Evolutionary conservation across 2,329 filamentous ascomycete genomes (phyloP).

Genomic region (Arthrobotrys pseudoclavata): DNA sequence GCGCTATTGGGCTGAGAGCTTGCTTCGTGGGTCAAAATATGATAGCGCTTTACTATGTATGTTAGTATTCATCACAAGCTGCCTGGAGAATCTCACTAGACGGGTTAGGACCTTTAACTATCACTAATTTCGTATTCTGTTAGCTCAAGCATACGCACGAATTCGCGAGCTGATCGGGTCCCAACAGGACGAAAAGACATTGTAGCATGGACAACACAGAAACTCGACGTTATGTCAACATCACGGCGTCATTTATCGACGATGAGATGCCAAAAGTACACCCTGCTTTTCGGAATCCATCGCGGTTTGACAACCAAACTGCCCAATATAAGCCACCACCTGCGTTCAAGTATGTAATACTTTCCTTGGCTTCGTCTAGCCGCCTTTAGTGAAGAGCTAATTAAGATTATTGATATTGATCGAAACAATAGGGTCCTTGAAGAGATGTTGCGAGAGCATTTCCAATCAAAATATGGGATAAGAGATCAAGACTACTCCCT

Average conservation of each 20-base stretch:
- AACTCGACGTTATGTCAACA: not conserved
- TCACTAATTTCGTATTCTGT: not conserved
- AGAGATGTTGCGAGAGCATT: not conserved
- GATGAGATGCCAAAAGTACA: constrained; percentile 22
- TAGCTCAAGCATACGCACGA: not conserved
- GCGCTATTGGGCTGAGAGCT: not conserved
- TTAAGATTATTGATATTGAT: not conserved
- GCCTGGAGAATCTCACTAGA: not conserved
- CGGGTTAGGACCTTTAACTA: not conserved
- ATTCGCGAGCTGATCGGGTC: too few species aligned
- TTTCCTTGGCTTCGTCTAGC: not conserved
- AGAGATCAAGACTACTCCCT: constrained; percentile 1
- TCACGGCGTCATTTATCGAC: constrained; percentile 18
- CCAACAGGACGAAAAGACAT: not conserved
- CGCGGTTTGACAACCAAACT: not conserved
- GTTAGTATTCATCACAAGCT: not conserved
- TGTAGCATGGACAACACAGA: constrained; percentile 22
- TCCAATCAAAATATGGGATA: constrained; percentile 9
- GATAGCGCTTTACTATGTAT: not conserved
- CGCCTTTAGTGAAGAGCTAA: not conserved
- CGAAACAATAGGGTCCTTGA: not conserved
- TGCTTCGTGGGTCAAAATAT: not conserved
- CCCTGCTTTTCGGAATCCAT: constrained; percentile 7
- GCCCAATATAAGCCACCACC: not conserved
- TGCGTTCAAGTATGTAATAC: constrained; percentile 4